Evolutionary conservation across 768 basidiomycete genomes (phyloP).

Genomic region (Psilocybe subaeruginosa): DNA sequence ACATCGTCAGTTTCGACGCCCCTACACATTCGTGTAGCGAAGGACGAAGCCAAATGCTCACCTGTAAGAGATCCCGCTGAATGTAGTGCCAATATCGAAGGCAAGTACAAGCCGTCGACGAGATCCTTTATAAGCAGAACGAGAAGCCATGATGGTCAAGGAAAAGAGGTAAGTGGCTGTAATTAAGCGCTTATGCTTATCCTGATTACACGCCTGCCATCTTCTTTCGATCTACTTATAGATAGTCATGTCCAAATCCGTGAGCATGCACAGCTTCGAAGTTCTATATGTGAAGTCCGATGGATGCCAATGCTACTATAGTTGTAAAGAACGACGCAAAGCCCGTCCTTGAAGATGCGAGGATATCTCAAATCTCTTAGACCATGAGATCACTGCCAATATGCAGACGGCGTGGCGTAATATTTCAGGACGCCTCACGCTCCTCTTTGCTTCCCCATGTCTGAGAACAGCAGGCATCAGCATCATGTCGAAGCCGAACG

Average conservation of each 20-base stretch:
- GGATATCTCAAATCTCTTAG: too few relatives aligned
- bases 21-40: background rate
- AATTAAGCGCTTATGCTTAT: background rate
- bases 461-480: too few relatives aligned
- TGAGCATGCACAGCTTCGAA: background rate
- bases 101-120: slow-evolving; percentile 17
- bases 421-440: too few relatives aligned
- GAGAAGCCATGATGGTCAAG: slow-evolving; percentile 6
- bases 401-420: too few relatives aligned
- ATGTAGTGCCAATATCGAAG: slow-evolving; percentile 17
- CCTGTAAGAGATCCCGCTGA: slow-evolving; percentile 19
- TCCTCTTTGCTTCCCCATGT: too few relatives aligned
- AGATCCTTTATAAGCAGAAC: slow-evolving; percentile 9
- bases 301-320: too few relatives aligned
- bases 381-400: too few relatives aligned
- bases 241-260: background rate
- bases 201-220: background rate
- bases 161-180: background rate
- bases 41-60: background rate
- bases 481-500: too few relatives aligned
- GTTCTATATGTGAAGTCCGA: too few relatives aligned
- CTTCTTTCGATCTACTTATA: background rate
- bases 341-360: too few relatives aligned
- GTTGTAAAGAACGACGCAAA: too few relatives aligned
- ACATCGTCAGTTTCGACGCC: background rate